phyloP scores from a whole-genome alignment of 169 alveolate genomes.

The Miamiensis avidus region DNA sequence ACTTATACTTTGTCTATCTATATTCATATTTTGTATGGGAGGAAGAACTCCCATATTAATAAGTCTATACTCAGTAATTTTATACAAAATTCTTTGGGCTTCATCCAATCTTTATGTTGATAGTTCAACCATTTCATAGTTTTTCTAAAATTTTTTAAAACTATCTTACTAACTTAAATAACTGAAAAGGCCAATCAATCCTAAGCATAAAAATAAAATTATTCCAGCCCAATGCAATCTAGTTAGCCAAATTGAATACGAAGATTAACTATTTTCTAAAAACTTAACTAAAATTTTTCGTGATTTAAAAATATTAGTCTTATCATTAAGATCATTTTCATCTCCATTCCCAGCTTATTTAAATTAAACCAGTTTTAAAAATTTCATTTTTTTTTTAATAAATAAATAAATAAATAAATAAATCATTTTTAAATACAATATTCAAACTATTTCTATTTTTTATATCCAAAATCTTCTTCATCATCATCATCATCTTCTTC shows the following conservation, averaged over 20 bases:
- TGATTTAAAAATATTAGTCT: slow-evolving; percentile 30
- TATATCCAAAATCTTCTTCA: not conserved
- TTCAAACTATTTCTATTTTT: not conserved
- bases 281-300: slow-evolving; percentile 30
- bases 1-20: not conserved
- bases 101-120: slow-evolving; percentile 7
- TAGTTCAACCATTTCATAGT: slow-evolving; percentile 19
- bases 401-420: not conserved
- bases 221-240: slow-evolving; percentile 41
- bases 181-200: slow-evolving; percentile 30
- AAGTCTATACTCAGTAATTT: not conserved
- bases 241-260: slow-evolving; percentile 17
- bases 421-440: not conserved
- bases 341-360: slow-evolving; percentile 29
- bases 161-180: slow-evolving; percentile 18
- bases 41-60: not conserved
- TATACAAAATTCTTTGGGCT: slow-evolving; percentile 15
- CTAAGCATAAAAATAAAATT: slow-evolving; percentile 19
- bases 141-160: slow-evolving; percentile 20
- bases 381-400: not conserved
- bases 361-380: slow-evolving; percentile 4
- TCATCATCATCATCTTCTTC: slow-evolving; percentile 39
- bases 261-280: slow-evolving; percentile 18
- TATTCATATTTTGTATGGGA: not conserved
- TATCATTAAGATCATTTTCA: slow-evolving; percentile 26